Conservation (phyloP, 176 grass and related monocot species). For the Cymbopogon citratus region DNA sequence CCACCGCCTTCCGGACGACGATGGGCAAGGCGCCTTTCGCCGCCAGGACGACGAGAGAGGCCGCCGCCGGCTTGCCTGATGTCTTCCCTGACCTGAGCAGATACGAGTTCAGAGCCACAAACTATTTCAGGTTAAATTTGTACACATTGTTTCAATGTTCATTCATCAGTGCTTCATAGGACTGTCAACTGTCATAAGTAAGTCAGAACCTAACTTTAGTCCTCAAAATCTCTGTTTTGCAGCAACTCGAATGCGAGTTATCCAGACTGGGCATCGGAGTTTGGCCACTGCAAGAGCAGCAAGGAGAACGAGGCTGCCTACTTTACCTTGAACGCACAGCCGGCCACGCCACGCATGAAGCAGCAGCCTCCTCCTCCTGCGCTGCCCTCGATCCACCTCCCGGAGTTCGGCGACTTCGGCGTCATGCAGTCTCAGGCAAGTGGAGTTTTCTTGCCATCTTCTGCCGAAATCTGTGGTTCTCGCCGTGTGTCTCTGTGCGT, state of each 20-base stretch:
- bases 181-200: not conserved
- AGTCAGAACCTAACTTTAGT: not conserved
- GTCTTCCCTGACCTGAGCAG: slow-evolving; percentile 23
- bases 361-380: too few species aligned
- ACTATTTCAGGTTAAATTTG: slow-evolving; percentile 33
- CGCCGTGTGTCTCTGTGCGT: not conserved
- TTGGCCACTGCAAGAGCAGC: too few species aligned
- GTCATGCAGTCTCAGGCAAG: slow-evolving; percentile 45
- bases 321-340: too few species aligned
- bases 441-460: slow-evolving; percentile 12
- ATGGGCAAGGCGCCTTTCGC: slow-evolving; percentile 22
- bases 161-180: not conserved
- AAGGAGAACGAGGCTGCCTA: too few species aligned
- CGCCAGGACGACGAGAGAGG: slow-evolving; percentile 14
- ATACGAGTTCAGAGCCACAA: slow-evolving; percentile 36
- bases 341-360: too few species aligned
- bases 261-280: too few species aligned
- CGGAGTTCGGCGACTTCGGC: slow-evolving; percentile 35
- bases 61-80: not conserved
- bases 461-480: slow-evolving; percentile 3
- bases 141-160: not conserved
- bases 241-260: not conserved
- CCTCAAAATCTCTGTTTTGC: not conserved
- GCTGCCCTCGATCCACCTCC: not conserved
- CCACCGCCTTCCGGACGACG: slow-evolving; percentile 29